Evolutionary conservation across 257 asterid genomes (phyloP).

Genomic region (Vinca minor): DNA sequence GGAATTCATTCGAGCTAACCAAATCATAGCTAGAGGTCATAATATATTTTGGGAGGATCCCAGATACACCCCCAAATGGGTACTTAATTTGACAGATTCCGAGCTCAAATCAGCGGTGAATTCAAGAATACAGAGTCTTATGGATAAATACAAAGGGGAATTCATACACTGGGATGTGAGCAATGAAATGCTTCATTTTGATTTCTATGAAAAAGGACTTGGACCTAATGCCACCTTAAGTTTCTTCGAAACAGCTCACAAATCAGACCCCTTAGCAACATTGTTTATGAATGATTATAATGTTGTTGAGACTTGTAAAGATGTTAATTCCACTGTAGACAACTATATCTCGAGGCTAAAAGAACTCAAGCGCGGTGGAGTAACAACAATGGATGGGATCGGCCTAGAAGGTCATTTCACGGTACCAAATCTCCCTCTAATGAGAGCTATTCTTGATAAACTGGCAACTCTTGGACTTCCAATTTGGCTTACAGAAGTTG

Average conservation of each 20-base stretch:
- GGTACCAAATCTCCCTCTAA: constrained; percentile 39
- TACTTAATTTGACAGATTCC: constrained; percentile 29
- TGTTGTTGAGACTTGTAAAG: constrained; percentile 45
- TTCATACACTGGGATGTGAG: constrained; percentile 69
- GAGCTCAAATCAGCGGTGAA: constrained; percentile 31
- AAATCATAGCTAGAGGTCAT: constrained; percentile 54
- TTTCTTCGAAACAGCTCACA: constrained; percentile 31
- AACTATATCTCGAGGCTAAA: constrained; percentile 27
- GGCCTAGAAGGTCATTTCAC: constrained; percentile 47
- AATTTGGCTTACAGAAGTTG: constrained; percentile 50
- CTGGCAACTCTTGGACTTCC: constrained; percentile 40
- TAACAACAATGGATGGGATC: constrained; percentile 33
- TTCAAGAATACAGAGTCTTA: constrained; percentile 39
- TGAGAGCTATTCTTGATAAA: constrained; percentile 45
- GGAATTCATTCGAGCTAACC: constrained; percentile 31
- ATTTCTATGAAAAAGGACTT: constrained; percentile 41
- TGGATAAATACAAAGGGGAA: constrained; percentile 43
- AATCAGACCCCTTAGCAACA: constrained; percentile 40
- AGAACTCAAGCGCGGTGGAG: constrained; percentile 33
- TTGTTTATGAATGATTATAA: constrained; percentile 43
- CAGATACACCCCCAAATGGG: constrained; percentile 36
- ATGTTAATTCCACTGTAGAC: constrained; percentile 39
- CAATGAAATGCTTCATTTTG: constrained; percentile 59
- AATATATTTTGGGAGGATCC: constrained; percentile 62
- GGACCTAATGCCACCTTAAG: constrained; percentile 37